A percentile compares a stretch with the other conserved stretches of the same genome.
phyloP scores from a whole-genome alignment of 192 early-diverging fungal genomes.

The Funneliformis geosporum region DNA sequence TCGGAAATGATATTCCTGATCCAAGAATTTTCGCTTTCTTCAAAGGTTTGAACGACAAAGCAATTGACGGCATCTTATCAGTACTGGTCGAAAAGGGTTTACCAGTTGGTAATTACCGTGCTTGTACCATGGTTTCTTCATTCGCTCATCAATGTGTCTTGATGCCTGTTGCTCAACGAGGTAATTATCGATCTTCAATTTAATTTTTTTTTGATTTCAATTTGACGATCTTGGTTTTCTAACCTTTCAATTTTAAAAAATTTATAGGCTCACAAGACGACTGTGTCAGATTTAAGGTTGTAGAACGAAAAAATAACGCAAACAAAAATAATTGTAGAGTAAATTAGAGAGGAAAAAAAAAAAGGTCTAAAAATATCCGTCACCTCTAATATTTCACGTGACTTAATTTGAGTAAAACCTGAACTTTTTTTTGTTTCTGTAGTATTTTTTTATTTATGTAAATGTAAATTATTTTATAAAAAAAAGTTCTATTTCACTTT shows the following conservation, averaged over 20 bases:
- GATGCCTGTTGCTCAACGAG: slow-evolving; percentile 34
- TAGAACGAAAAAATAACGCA: neutral
- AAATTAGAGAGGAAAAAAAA: no score
- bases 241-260: neutral
- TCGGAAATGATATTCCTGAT: neutral
- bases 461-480: no score
- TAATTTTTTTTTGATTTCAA: no score
- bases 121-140: slow-evolving; percentile 17
- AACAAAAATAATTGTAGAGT: no score
- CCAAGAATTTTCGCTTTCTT: slow-evolving; percentile 5
- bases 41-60: slow-evolving; percentile 13
- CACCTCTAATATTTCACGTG: no score
- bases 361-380: no score
- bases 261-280: slow-evolving; percentile 18
- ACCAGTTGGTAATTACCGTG: neutral
- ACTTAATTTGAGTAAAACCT: no score
- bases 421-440: no score
- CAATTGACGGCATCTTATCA: neutral
- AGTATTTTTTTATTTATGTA: no score
- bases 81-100: neutral
- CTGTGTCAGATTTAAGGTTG: slow-evolving; percentile 12
- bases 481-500: no score
- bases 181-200: neutral
- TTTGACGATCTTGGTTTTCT: no score
- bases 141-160: slow-evolving; percentile 18